phyloP scores from a whole-genome alignment of 2,329 filamentous ascomycete species.

The Colletotrichum filicis region DNA sequence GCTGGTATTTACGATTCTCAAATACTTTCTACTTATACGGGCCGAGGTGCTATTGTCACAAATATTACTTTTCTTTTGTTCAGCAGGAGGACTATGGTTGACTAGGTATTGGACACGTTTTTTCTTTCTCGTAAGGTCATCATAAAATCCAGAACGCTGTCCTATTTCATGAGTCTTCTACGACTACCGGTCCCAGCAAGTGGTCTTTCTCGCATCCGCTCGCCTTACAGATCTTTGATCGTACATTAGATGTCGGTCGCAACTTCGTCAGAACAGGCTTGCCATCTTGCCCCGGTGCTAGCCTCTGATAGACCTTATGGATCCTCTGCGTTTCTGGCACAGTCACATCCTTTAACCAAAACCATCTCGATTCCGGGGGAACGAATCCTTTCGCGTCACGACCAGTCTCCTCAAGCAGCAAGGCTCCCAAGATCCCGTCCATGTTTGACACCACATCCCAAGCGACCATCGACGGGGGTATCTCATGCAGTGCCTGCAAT shows the following conservation, averaged over 20 bases:
- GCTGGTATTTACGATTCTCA: neutral
- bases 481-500: slow-evolving; percentile 17
- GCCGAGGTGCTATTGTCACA: neutral
- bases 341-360: slow-evolving; percentile 13
- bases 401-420: slow-evolving; percentile 34
- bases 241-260: neutral
- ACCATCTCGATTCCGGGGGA: slow-evolving; percentile 27
- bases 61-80: neutral
- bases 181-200: neutral
- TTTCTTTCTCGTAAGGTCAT: neutral
- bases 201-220: neutral
- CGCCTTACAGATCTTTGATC: slow-evolving; percentile 6
- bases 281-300: neutral
- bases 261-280: slow-evolving; percentile 1
- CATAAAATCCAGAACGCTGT: neutral
- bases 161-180: neutral
- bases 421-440: slow-evolving; percentile 24
- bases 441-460: slow-evolving; percentile 29
- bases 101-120: neutral
- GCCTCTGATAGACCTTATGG: slow-evolving; percentile 10
- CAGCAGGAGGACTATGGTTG: neutral
- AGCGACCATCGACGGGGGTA: slow-evolving; percentile 30
- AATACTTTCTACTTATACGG: too few species aligned
- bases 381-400: slow-evolving; percentile 24
- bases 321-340: neutral